A percentile compares a stretch with the other conserved stretches of the same genome.
These are phyloP conservation scores for Elasticomyces elasticus DNA, from an alignment of 495 filamentous ascomycete genomes.

Conservation along the genomic window DNA sequence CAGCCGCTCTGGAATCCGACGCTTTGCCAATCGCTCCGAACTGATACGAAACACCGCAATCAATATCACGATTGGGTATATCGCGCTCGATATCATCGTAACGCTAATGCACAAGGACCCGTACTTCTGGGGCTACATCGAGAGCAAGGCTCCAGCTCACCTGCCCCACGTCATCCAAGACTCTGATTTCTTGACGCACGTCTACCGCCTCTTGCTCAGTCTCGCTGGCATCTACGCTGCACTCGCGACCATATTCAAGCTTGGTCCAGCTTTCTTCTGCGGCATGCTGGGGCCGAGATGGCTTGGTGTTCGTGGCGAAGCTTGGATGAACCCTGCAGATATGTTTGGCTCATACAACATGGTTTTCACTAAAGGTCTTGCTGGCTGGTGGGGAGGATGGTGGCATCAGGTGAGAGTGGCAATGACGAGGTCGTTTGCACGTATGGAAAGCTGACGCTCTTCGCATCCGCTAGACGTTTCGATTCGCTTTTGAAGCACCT, in stretches of 20 bases:
- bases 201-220: conserved; percentile 44
- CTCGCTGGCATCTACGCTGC: conserved; percentile 43
- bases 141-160: conserved; percentile 39
- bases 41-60: conserved; percentile 5
- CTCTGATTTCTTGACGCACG: conserved; percentile 31
- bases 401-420: too few relatives aligned
- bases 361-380: conserved; percentile 56
- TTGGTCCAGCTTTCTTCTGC: conserved; percentile 48
- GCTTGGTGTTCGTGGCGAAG: conserved; percentile 29
- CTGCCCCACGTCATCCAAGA: conserved; percentile 32
- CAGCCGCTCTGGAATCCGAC: conserved; percentile 13
- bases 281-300: conserved; percentile 40
- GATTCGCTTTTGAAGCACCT: conserved; percentile 56
- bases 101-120: conserved; percentile 58
- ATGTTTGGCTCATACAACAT: conserved; percentile 47
- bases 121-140: conserved; percentile 53
- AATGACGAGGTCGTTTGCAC: too few relatives aligned
- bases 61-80: conserved; percentile 44
- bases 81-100: conserved; percentile 58
- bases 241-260: conserved; percentile 44
- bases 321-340: conserved; percentile 46
- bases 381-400: conserved; percentile 71
- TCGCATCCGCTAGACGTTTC: too few relatives aligned
- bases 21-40: neutral
- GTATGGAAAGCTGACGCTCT: too few relatives aligned